Evolutionary conservation across 1,139 yeast species (phyloP), one percentile per base, ranked within the genome.

Genomic region (Insectozyma bohioensis): DNA sequence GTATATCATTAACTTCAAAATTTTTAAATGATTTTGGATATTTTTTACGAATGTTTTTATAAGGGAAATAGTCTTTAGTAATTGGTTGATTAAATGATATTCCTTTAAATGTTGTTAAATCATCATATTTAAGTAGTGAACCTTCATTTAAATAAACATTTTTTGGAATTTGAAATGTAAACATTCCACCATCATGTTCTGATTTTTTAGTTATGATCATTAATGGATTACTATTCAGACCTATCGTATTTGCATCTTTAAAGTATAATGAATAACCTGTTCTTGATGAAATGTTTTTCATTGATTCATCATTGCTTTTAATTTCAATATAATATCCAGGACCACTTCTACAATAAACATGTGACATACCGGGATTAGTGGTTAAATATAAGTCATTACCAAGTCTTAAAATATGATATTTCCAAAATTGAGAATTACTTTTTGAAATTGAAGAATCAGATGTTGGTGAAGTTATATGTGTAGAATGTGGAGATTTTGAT

Each of bases 301-400:
- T 43, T 46, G 4, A 52, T 46, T 32, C 35, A 3, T 20, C 6
- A 5, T 20, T 26, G 20, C 38, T 46, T 20, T 54, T 52, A 2
- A 75, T 51, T 34, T 70, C 70, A 4, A 77, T 71, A 40, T 65
- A 73, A 46, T 68, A 74, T 1, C 83, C 78, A 0, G 84, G 84
- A 0, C 75, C 82, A 46, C 66, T 63, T 13, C 82, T 57, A 37
- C 81, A 72, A 44, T 70, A 73, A 29, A 72, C 53, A 47, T 78
- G 83, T 40, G 71, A 67, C 20, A 63, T 54, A 15, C 73, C 76
- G 0, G 85, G 85, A 45, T 77, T 79, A 1, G 85, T 78, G 2
- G 83, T 70, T 18, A 78, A 48, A 45, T 78, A 78, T 35, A 76
- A 58, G 38, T 66, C 67, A 24, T 63, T 64, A 4, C 78, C 77